Evolutionary conservation across 345 rosid genomes (phyloP), one percentile per base, ranked within the genome.

Genomic region (Pugionium dolabratum): DNA sequence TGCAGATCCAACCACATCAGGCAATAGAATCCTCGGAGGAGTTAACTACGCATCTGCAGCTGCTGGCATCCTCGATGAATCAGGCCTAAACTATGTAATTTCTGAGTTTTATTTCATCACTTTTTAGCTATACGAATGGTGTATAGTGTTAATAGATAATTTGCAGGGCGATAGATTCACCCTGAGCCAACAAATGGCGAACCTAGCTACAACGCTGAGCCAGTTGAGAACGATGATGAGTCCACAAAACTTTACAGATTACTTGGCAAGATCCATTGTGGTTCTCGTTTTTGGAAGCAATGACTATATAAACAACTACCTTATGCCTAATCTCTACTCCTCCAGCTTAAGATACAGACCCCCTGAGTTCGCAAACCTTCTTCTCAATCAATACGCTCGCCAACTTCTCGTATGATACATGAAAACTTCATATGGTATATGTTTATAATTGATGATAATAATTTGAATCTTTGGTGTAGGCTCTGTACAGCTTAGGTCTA

Each of bases 271-370:
- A 71, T 83, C 93, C 27, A 35, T 86, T 1, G 84, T 77, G 18
- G 50, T 92, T 74, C 59, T 87, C 55, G 84, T 81, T 35, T 81
- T 95, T 53, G 97, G 97, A 36, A 91, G 96, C 75, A 91, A 89
- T 72, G 97, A 95, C 77, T 95, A 95, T 80, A 86, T 91, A 79
- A 86, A 89, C 84, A 95, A 89, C 80, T 95, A 86, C 70, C 92
- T 95, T 69, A 54, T 89, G 86, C 91, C 96, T 8, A 59, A 70
- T 36, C 47, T 85, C 34, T 91, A 91, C 74, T 43, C 80, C n/a
- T 85, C 90, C 39, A 73, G 82, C 70, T 44, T 42, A 54, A 81
- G 53, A 63, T 95, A 83, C 71, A 84, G 49, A 60, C 94, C 86
- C 2, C 69, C 66, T 2, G 79, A 79, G 9, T 95, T 64, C 34